Conservation (phyloP, 352 stramenopile genomes). For the Globisporangium megalacanthum region DNA sequence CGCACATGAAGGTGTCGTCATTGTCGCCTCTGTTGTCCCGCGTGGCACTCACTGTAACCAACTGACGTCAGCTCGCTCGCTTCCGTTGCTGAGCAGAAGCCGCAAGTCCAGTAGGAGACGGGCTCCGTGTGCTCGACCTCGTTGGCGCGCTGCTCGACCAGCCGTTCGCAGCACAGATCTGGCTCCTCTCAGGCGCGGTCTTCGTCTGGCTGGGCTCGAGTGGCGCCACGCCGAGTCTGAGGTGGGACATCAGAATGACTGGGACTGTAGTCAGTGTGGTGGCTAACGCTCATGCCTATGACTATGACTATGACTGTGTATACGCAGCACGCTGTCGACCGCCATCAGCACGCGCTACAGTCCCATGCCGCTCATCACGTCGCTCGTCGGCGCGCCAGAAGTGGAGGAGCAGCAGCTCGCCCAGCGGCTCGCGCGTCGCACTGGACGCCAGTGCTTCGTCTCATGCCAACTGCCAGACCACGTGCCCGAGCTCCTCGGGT, state of each 20-base stretch:
- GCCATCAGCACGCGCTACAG: conserved; percentile 74
- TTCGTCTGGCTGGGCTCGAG: conserved; percentile 78
- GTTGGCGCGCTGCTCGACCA: conserved; percentile 58
- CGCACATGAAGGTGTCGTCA: no score
- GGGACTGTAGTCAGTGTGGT: no score
- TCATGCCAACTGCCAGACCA: conserved; percentile 74
- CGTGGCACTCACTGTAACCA: no score
- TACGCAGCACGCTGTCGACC: conserved; percentile 62
- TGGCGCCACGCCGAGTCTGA: conserved; percentile 32
- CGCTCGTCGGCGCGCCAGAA: conserved; percentile 57
- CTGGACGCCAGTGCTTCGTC: conserved; percentile 71
- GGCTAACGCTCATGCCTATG: not conserved
- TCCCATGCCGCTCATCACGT: conserved; percentile 72
- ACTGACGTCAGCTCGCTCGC: no score
- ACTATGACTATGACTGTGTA: not conserved
- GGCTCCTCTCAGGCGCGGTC: conserved; percentile 53
- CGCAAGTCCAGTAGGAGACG: not conserved
- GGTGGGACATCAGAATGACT: conserved; percentile 12
- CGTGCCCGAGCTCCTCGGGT: conserved; percentile 62
- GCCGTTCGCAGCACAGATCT: conserved; percentile 65
- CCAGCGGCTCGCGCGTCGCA: conserved; percentile 59
- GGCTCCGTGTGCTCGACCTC: conserved; percentile 46
- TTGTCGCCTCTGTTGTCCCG: no score
- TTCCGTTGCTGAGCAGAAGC: not conserved
- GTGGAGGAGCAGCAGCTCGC: conserved; percentile 82